Conservation (phyloP, 2,329 filamentous ascomycete genomes). For the Trichoderma guizhouense region DNA sequence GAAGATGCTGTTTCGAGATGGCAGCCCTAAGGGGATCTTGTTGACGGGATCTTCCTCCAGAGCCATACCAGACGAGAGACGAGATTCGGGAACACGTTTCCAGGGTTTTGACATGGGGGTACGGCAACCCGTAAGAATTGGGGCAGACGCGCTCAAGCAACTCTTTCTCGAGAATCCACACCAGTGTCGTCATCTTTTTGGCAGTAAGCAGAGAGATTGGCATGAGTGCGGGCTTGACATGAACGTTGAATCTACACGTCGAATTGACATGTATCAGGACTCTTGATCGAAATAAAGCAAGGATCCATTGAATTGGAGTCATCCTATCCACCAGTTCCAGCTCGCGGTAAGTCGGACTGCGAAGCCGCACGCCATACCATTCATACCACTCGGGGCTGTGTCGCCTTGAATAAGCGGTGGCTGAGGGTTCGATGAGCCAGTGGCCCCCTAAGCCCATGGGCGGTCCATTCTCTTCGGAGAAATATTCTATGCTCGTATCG, state of each 20-base stretch:
- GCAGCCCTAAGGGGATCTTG: background rate
- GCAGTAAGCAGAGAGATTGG: background rate
- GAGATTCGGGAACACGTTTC: constrained; percentile 5
- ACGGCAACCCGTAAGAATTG: background rate
- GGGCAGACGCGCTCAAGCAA: constrained; percentile 11
- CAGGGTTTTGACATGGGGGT: background rate
- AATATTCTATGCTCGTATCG: background rate
- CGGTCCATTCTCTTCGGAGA: background rate
- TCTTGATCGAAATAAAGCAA: constrained; percentile 18
- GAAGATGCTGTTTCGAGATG: constrained; percentile 14
- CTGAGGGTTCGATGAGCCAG: constrained; percentile 18
- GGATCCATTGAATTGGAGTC: background rate
- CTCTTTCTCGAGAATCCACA: constrained; percentile 20
- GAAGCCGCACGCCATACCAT: constrained; percentile 28
- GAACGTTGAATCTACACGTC: constrained; percentile 23
- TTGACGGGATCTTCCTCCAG: background rate
- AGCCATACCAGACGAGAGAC: background rate
- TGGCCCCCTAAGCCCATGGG: background rate
- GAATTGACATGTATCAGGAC: constrained; percentile 27
- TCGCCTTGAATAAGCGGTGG: constrained; percentile 9
- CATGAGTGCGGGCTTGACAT: background rate
- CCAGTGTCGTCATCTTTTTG: constrained; percentile 20
- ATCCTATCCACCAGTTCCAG: background rate
- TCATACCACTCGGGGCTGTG: constrained; percentile 19
- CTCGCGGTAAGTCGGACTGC: constrained; percentile 21